Evolutionary conservation across 306 rosid species (phyloP).

Genomic region (Coriaria nepalensis): DNA sequence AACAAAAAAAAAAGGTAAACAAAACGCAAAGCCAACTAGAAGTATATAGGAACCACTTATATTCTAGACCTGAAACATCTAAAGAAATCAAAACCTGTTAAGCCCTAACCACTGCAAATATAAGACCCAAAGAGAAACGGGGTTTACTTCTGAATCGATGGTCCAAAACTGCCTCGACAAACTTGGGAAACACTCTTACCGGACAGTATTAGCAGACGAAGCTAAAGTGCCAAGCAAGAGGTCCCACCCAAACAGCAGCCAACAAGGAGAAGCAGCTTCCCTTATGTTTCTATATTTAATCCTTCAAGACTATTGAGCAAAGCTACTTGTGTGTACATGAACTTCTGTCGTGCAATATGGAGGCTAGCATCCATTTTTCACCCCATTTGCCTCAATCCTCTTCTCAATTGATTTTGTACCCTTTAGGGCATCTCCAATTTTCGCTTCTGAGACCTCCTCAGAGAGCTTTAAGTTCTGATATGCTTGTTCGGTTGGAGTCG

Average conservation of each 20-base stretch:
- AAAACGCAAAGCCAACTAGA: background rate
- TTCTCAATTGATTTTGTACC: constrained; percentile 71
- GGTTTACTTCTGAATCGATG: too few species aligned
- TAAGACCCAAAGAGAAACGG: too few species aligned
- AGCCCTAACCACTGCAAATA: too few species aligned
- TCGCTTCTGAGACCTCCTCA: constrained; percentile 41
- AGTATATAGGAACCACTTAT: constrained; percentile 18
- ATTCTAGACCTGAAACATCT: constrained; percentile 16
- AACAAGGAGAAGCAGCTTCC: too few species aligned
- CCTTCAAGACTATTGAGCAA: too few species aligned
- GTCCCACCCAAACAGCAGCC: too few species aligned
- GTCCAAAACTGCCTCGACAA: too few species aligned
- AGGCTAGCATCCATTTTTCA: constrained; percentile 58
- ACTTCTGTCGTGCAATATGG: constrained; percentile 4
- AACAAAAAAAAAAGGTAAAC: constrained; percentile 14
- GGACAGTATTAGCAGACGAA: background rate
- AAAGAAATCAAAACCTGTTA: constrained; percentile 13
- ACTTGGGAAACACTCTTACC: too few species aligned
- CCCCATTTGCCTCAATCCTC: constrained; percentile 46
- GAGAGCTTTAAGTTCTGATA: constrained; percentile 24
- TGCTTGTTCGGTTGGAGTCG: constrained; percentile 2
- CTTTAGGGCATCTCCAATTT: constrained; percentile 72
- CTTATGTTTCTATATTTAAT: too few species aligned
- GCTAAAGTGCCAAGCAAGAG: too few species aligned
- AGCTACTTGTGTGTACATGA: background rate